These are phyloP conservation scores for Hysterangium stoloniferum DNA, from an alignment of 768 basidiomycete species.

Conservation along the genomic window DNA sequence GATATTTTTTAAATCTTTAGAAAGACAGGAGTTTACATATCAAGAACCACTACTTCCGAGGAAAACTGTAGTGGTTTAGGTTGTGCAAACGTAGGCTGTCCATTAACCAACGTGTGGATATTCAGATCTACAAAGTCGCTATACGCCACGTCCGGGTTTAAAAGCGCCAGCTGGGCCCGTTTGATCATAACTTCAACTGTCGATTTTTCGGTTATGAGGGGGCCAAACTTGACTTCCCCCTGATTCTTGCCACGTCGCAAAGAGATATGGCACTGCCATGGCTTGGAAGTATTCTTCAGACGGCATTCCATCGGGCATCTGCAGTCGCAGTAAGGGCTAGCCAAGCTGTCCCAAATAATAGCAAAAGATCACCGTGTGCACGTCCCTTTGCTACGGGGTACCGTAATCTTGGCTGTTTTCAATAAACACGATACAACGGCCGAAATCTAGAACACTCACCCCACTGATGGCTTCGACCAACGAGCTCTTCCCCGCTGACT, in stretches of 20 bases:
- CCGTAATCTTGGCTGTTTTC: constrained; percentile 8
- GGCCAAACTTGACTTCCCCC: constrained; percentile 16
- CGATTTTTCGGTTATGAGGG: constrained; percentile 7
- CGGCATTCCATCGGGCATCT: constrained; percentile 20
- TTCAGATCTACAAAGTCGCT: constrained; percentile 9
- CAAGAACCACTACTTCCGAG: constrained; percentile 14
- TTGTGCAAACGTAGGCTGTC: not conserved
- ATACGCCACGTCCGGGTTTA: constrained; percentile 15
- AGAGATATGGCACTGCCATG: constrained; percentile 18
- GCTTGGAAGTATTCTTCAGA: constrained; percentile 1
- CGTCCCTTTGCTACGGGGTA: constrained; percentile 7
- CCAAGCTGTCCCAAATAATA: not conserved
- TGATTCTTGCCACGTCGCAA: constrained; percentile 16
- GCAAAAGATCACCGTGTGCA: not conserved
- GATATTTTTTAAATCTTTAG: no score
- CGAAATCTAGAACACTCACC: not conserved
- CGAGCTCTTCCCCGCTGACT: constrained; percentile 36
- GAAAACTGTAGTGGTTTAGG: constrained; percentile 15
- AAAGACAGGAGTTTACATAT: not conserved
- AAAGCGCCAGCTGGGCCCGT: constrained; percentile 20
- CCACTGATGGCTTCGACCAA: not conserved
- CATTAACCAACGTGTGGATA: not conserved
- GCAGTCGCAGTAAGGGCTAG: not conserved
- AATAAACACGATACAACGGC: not conserved
- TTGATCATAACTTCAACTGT: constrained; percentile 15